Evolutionary conservation across 768 basidiomycete genomes (phyloP).

Genomic region (Russula abietina): DNA sequence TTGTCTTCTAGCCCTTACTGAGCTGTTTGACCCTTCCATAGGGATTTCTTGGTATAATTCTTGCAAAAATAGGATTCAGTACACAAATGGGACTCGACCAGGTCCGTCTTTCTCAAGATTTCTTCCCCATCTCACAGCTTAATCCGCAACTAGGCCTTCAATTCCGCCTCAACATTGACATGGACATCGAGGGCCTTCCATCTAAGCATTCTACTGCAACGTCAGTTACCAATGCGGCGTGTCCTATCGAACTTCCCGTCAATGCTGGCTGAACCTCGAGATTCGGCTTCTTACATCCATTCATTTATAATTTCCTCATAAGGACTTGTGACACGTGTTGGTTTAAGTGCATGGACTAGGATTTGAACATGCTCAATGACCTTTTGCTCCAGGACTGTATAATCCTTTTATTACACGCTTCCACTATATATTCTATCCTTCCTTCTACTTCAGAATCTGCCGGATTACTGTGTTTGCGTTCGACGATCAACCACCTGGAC

Average conservation of each 20-base stretch:
- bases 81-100: conserved; percentile 46
- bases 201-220: conserved; percentile 30
- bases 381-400: conserved; percentile 11
- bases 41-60: conserved; percentile 73
- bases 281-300: neutral
- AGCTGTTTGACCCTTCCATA: conserved; percentile 29
- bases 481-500: neutral
- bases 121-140: neutral
- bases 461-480: neutral
- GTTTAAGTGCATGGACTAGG: conserved; percentile 7
- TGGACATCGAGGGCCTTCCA: conserved; percentile 36
- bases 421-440: neutral
- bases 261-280: conserved; percentile 23
- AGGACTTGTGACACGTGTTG: neutral
- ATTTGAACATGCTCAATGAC: conserved; percentile 6
- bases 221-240: conserved; percentile 30
- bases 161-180: conserved; percentile 33
- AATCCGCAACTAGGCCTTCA: conserved; percentile 27
- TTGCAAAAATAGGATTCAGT: conserved; percentile 57
- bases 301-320: neutral
- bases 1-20: conserved; percentile 12
- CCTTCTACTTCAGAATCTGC: neutral
- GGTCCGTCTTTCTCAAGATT: conserved; percentile 41
- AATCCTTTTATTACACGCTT: conserved; percentile 14
- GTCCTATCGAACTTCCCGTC: conserved; percentile 32